phyloP scores from a whole-genome alignment of 2,329 filamentous ascomycete genomes.

The Trichoderma atroviride region DNA sequence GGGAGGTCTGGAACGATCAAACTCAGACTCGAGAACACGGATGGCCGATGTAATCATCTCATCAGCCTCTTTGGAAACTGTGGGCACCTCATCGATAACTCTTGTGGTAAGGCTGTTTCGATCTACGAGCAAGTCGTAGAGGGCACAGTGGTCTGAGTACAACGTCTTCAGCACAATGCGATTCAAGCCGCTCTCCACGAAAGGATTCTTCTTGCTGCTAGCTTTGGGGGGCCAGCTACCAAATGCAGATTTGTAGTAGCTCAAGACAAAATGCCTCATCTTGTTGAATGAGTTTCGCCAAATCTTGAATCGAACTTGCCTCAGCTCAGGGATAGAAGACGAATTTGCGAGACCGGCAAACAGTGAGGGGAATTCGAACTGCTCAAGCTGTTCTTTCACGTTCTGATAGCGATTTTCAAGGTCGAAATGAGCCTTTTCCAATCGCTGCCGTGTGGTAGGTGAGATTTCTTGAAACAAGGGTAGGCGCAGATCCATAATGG shows the following conservation, averaged over 20 bases:
- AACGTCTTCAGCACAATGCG: constrained; percentile 77
- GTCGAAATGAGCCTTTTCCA: constrained; percentile 82
- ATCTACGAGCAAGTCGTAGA: constrained; percentile 90
- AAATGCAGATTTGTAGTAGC: constrained; percentile 63
- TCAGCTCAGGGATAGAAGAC: constrained; percentile 74
- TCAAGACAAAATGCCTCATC: constrained; percentile 73
- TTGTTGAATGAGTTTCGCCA: constrained; percentile 77
- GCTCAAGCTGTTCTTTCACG: constrained; percentile 72
- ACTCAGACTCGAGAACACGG: constrained; percentile 80
- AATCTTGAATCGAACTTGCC: constrained; percentile 76
- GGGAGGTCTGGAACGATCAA: constrained; percentile 84
- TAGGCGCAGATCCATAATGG: constrained; percentile 67
- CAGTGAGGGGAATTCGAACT: constrained; percentile 88
- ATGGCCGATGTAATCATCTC: constrained; percentile 70
- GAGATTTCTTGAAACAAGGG: constrained; percentile 73
- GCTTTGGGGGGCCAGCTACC: constrained; percentile 88
- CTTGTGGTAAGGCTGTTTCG: constrained; percentile 76
- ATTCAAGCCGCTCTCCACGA: constrained; percentile 85
- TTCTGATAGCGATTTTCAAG: constrained; percentile 71
- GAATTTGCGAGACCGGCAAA: constrained; percentile 88
- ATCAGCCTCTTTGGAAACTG: constrained; percentile 57
- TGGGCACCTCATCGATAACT: constrained; percentile 67
- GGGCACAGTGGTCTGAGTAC: constrained; percentile 80
- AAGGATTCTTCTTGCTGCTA: constrained; percentile 86
- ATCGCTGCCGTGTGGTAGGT: constrained; percentile 70